These are phyloP conservation scores for Hordeum marinum DNA, from an alignment of 176 grass and related monocot species.

Conservation along the genomic window DNA sequence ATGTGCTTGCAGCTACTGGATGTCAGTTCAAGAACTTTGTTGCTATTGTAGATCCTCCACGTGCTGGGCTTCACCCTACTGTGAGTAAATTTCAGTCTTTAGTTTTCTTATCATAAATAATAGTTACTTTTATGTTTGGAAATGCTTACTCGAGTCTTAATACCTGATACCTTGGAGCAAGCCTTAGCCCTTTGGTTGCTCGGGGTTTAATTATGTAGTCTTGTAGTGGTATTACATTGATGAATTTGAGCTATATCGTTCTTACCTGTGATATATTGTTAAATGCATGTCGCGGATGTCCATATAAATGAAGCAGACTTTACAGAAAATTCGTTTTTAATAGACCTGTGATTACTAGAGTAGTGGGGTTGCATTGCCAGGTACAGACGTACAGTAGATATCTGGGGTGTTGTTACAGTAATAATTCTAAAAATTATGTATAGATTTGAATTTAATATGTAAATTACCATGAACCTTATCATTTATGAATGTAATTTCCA, in stretches of 20 bases:
- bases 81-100: constrained; percentile 50
- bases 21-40: constrained; percentile 72
- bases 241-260: background rate
- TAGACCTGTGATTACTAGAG: background rate
- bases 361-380: background rate
- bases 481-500: background rate
- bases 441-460: background rate
- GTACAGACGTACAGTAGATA: background rate
- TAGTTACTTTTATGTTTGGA: background rate
- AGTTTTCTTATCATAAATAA: background rate
- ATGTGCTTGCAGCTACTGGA: constrained; percentile 12
- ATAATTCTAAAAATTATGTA: background rate
- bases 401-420: background rate
- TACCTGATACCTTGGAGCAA: no score
- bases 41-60: constrained; percentile 94
- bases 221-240: background rate
- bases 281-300: background rate
- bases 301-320: background rate
- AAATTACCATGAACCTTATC: background rate
- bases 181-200: background rate
- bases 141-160: background rate
- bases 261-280: background rate
- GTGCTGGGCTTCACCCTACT: constrained; percentile 86
- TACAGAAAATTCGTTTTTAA: background rate
- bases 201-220: background rate